phyloP scores from a whole-genome alignment of 2,329 filamentous ascomycete genomes.

The Drechslerella coelobrocha region DNA sequence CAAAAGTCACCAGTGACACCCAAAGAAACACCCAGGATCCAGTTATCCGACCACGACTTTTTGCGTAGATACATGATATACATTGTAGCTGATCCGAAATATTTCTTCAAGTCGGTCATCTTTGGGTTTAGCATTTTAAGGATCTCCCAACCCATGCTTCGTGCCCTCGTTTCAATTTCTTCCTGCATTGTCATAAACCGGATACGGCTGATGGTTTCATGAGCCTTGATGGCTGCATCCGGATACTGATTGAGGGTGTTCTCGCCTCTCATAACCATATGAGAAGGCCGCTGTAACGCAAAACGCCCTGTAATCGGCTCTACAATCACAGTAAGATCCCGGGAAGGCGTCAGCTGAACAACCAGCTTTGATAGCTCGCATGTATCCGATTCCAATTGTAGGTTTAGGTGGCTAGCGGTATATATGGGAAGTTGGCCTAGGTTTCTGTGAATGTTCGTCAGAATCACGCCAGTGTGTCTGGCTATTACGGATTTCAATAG shows the following conservation, averaged over 20 bases:
- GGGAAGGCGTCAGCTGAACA: conserved; percentile 72
- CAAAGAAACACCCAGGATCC: conserved; percentile 75
- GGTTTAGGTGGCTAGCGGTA: conserved; percentile 68
- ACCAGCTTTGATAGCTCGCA: conserved; percentile 70
- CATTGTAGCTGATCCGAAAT: conserved; percentile 69
- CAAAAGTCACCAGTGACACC: conserved; percentile 77
- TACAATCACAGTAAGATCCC: conserved; percentile 69
- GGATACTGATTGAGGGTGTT: conserved; percentile 68
- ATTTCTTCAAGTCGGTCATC: conserved; percentile 66
- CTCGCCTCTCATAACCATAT: conserved; percentile 67
- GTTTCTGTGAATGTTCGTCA: conserved; percentile 70
- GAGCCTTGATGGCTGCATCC: conserved; percentile 67
- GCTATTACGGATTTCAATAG: conserved; percentile 78
- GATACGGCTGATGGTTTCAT: conserved; percentile 67
- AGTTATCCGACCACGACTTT: conserved; percentile 73
- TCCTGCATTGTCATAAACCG: conserved; percentile 69
- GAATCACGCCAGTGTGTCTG: conserved; percentile 74
- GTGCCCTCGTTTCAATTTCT: conserved; percentile 67
- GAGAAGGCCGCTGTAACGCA: conserved; percentile 71
- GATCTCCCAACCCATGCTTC: conserved; percentile 70
- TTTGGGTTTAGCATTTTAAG: conserved; percentile 62
- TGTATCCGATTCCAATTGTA: conserved; percentile 68
- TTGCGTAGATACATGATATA: conserved; percentile 74
- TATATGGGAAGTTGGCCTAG: conserved; percentile 69
- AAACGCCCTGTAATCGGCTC: conserved; percentile 81